Evolutionary conservation across 2,329 filamentous ascomycete species (phyloP), one percentile per base, ranked within the genome.

Genomic region (Coniella vitis): DNA sequence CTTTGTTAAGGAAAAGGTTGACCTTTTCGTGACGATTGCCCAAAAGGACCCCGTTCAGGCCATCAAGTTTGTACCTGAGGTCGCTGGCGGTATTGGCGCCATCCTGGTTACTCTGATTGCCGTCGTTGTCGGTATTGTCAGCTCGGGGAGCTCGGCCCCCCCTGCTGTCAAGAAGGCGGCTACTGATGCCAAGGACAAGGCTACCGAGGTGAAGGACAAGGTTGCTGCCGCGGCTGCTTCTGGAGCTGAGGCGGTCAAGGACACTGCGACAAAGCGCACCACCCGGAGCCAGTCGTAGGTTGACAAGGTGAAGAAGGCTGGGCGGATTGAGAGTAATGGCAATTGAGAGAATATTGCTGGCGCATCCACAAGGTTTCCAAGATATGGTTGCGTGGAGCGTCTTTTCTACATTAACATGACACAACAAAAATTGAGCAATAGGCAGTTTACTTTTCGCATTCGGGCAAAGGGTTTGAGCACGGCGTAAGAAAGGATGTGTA

Each of bases 1-100:
- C 59, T 98, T 87, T 70, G 69, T 95, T 70, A 87, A 84, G 71
- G 87, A 95, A 84, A 97, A 96, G 83, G 68, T 94, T 54, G 85
- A 94, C 60, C 82, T 94, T 55, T 98, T 98, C 80, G 66, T 93
- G 61, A 84, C 83, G 60, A 84, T 97, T 61, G 87, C 73, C 66
- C 81, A 88, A 75, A 79, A 81, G 61, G 85, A 94, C 69, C 90
- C 90, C 51, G 61, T 95, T 57, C 76, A 90, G 71, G 90, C 90
- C 46, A 73, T 90, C 72, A 87, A 88, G 73, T 87, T 89, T 60
- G 87, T 96, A 56, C 93, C 93, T 57, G 93, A 96, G 72, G 84
- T 95, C 59, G 88, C 90, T 55, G 90, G 83, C 63, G 87, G 82
- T 62, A 72, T 95, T 62, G 86, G 75, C 63, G 86, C 84, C 57